Evolutionary conservation across 208 protist genomes (phyloP).

Genomic region (Endotrypanum monterogeii): DNA sequence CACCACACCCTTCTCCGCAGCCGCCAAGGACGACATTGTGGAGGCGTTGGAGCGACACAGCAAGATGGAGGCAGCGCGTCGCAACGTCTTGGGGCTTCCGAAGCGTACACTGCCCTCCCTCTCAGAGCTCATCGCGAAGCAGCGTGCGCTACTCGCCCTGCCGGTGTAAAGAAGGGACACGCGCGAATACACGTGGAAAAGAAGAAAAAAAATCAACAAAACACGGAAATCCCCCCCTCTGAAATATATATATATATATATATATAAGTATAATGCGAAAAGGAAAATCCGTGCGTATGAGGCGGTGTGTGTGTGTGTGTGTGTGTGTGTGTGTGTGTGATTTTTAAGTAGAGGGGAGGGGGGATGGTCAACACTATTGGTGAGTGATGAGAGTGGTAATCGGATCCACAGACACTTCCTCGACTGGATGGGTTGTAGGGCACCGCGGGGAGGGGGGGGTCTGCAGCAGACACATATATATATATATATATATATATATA

Average conservation of each 20-base stretch:
- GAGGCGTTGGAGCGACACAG: constrained; percentile 42
- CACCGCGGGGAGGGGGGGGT: neutral
- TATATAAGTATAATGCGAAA: no score
- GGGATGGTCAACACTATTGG: no score
- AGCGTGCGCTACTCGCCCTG: constrained; percentile 66
- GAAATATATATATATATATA: no score
- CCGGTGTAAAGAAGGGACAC: constrained; percentile 37
- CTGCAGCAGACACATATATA: neutral
- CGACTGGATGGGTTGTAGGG: no score
- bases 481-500: neutral
- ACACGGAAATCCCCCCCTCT: no score
- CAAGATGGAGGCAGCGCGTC: constrained; percentile 56
- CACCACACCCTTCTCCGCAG: constrained; percentile 47
- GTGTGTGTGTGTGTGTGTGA: constrained; percentile 5
- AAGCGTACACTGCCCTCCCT: constrained; percentile 56
- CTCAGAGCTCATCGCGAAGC: constrained; percentile 65
- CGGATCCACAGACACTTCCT: no score
- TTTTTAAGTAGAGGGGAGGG: no score
- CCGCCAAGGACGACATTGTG: constrained; percentile 47
- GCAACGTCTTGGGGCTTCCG: constrained; percentile 60
- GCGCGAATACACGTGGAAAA: neutral
- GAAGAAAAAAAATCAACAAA: neutral
- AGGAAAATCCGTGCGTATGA: no score
- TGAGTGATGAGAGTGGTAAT: no score
- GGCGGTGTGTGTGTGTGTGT: constrained; percentile 4